Base-by-base conservation (phyloP, 2,329 filamentous ascomycete species). In the Pseudomassariella vexata region DNA sequence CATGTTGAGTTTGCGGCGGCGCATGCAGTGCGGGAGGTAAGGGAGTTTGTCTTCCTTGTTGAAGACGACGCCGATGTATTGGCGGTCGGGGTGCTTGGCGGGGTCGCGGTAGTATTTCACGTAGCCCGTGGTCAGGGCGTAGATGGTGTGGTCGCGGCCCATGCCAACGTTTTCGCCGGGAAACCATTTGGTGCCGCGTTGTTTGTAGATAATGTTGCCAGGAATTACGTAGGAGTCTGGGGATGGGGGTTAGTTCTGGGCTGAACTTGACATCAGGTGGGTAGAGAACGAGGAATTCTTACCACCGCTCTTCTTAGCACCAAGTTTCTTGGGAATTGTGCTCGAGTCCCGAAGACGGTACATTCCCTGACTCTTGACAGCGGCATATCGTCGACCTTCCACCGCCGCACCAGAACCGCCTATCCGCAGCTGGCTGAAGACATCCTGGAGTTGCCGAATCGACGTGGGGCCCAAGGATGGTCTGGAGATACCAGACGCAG, bases 81-180 rank as follows among this genome's bases (percentile, higher is more conserved):
- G 86, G 39, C 89, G 77, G 46, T 87, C 84, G 1, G 89, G 85
- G 59, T 96, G 87, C 37, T 70, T 73, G 19, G 72, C 61, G 0
- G 89, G 88, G 55, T 98, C 90, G 53, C 82, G 79, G 70, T 98
- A 98, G 74, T 95, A 98, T 49, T 92, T 88, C 39, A 98, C 92
- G 61, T 94, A 98, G 42, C 92, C 92, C 4, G 82, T 72, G 35
- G 83, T 76, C 38, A 79, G 81, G 32, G 92, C 80, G 61, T 85
- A 94, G 56, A 98, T 94, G 30, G 90, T 96, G 68, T 96, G 92
- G 60, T 98, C 89, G 39, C 92, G 83, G 30, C 92, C 92, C 70
- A 96, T 90, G 49, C 81, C 85, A 60, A 85, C 86, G 64, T 98
- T 96, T 58, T 96, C 92, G 50, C 92, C 92, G 1, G 92, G 83